Evolutionary conservation across 1,284 basidiomycete genomes (phyloP), one percentile per base, ranked within the genome.

Genomic region (Cutaneotrichosporon sp.): DNA sequence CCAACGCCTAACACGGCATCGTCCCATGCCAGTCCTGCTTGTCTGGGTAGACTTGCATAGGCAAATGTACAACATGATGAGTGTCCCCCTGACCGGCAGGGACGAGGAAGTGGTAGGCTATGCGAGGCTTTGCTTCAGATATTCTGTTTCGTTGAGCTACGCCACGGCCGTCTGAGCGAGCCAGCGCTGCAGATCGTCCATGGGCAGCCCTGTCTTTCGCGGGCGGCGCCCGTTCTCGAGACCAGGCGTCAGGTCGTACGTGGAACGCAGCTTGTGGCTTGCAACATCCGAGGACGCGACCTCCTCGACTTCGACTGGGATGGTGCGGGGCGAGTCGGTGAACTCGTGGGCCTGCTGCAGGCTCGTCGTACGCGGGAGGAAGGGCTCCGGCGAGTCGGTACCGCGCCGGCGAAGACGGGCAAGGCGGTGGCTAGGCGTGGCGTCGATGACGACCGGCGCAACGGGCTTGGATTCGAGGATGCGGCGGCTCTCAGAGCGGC

Each of bases 181-280:
- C 64, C 64, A 65, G 50, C 57, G 57, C 58, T 59, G 64, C 58
- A 65, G 59, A 27, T 65, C 64, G 54, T 65, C 55, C 34, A 33
- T 45, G 13, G 64, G 64, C 25, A 65, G 52, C 22, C 64, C 64
- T 13, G 55, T 59, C 60, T 65, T 65, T 45, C 64, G 57, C 16
- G 64, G 64, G 14, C 64, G 58, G 9, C 54, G 43, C 24, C 63
- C 64, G 7, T 45, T 43, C 20, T 59, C 60, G 47, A 65, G 63
- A 2, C 63, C 63, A 8, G 63, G 63, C 13, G 63, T 65, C n/a
- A 65, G 58, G 58, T 65, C 50, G 63, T 59, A 54, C 24, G 29
- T 14, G 18, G 31, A 31, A 31, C 45, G 59, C 53, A 51, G 49
- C 42, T 52, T 36, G 31, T 50, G 34, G 14, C 55, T 27, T 22